Conservation (phyloP, 2,329 filamentous ascomycete species). For the Neophaeococcomyces mojaviensis region DNA sequence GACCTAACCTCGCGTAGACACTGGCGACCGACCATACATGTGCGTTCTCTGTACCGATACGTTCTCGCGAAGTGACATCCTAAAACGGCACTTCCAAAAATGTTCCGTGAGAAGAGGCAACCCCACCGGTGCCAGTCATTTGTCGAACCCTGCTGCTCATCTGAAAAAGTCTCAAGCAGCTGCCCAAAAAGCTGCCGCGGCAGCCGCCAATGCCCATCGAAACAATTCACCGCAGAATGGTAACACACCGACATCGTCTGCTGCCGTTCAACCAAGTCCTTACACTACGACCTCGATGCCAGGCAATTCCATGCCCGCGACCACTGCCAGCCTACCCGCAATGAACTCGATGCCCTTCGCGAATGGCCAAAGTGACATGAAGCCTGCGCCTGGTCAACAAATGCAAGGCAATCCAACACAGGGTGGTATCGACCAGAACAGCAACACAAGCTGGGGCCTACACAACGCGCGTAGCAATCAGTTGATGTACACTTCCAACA, state of each 20-base stretch:
- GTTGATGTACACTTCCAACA: constrained; percentile 22
- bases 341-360: constrained; percentile 19
- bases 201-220: constrained; percentile 9
- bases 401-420: constrained; percentile 17
- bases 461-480: constrained; percentile 36
- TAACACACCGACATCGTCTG: constrained; percentile 16
- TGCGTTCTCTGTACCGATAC: constrained; percentile 97
- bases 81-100: constrained; percentile 99
- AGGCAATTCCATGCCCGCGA: constrained; percentile 19
- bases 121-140: constrained; percentile 85
- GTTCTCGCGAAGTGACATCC: constrained; percentile 93
- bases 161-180: constrained; percentile 61
- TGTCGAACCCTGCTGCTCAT: constrained; percentile 86
- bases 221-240: constrained; percentile 10
- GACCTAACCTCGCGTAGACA: constrained; percentile 56
- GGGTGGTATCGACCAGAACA: constrained; percentile 18
- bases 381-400: constrained; percentile 16
- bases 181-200: constrained; percentile 22
- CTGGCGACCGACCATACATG: constrained; percentile 95
- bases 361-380: constrained; percentile 19
- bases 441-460: constrained; percentile 33
- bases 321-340: constrained; percentile 16
- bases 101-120: constrained; percentile 95
- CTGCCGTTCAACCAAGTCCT: constrained; percentile 18
- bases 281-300: constrained; percentile 21